Evolutionary conservation across 257 asterid genomes (phyloP).

Genomic region (Cruciata laevipes): DNA sequence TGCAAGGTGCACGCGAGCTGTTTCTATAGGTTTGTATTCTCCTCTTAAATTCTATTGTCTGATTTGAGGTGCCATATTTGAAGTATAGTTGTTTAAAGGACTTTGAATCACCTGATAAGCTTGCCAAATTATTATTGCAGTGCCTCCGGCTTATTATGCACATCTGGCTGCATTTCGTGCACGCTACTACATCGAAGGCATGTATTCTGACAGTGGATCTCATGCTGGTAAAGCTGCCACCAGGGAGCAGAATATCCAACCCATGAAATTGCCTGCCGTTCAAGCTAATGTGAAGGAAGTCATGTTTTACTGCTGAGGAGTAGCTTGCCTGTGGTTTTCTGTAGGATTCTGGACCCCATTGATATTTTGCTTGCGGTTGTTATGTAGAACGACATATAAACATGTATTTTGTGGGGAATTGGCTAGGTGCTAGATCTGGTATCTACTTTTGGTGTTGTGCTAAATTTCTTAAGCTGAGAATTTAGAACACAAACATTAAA

Average conservation of each 20-base stretch:
- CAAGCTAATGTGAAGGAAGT: constrained; percentile 51
- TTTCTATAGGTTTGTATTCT: constrained; percentile 43
- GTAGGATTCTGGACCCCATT: too few species aligned
- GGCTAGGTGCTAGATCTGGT: too few species aligned
- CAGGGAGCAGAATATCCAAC: constrained; percentile 25
- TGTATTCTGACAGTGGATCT: constrained; percentile 38
- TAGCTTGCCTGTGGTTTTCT: too few species aligned
- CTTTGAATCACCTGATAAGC: too few species aligned
- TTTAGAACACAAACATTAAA: too few species aligned
- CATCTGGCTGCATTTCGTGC: constrained; percentile 81
- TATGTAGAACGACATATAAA: background rate
- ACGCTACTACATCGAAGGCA: constrained; percentile 53
- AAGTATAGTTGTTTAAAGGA: background rate
- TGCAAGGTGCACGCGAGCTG: constrained; percentile 70
- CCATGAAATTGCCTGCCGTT: constrained; percentile 35
- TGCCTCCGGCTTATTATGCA: constrained; percentile 85
- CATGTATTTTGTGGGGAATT: too few species aligned
- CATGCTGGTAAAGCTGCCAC: constrained; percentile 23
- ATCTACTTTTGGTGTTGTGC: too few species aligned
- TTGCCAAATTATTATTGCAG: constrained; percentile 24
- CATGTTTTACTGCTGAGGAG: constrained; percentile 57
- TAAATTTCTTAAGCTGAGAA: too few species aligned
- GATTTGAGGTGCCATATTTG: background rate
- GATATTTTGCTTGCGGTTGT: background rate
- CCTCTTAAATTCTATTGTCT: background rate